Evolutionary conservation across 345 rosid species (phyloP), one percentile per base, ranked within the genome.

Genomic region (Citrus australasica): DNA sequence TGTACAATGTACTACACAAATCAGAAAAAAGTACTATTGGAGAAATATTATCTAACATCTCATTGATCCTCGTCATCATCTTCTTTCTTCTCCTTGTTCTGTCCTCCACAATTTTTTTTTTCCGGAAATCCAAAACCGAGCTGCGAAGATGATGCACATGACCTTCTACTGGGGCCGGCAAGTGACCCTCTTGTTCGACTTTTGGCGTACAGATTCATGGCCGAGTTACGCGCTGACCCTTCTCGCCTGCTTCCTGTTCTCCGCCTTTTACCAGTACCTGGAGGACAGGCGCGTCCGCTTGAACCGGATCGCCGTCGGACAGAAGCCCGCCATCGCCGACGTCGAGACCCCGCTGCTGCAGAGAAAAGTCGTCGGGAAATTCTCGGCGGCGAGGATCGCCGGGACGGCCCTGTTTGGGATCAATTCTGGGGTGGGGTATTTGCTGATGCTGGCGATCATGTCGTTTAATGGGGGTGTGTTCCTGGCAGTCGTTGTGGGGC

Each of bases 391-490:
- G 37, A 87, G 85, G 76, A 71, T 83, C 7, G 85, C 81, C 1
- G 86, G 87, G 30, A 85, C 88, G 13, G 11, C 82, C 58, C 84
- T 92, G 24, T 90, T 92, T 60, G 97, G 92, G 30, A 78, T 90
- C 53, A 95, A 92, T 79, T 80, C 97, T 4, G 92, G 88, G 64
- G 74, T 92, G 78, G 98, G 92, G 33, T 95, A 93, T 82, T 61
- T 95, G 79, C 81, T 95, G 79, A 93, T 95, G 97, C 88, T 92
- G 5, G 94, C 91, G 35, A 85, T 86, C 78, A 95, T 95, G 98
- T 92, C 97, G 33, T 93, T 95, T 81, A 95, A 95, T 74, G 97
- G 89, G 10, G 95, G 98, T 17, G 97, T 93, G 37, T 89, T 95
- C 79, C 69, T 95, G 73, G 91, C 95, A 2, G 80, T 93, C 38